Percentiles rank a stretch among this genome's conserved stretches.
Conservation (phyloP, 192 early-diverging fungal genomes). For the Radiomyces spectabilis region DNA sequence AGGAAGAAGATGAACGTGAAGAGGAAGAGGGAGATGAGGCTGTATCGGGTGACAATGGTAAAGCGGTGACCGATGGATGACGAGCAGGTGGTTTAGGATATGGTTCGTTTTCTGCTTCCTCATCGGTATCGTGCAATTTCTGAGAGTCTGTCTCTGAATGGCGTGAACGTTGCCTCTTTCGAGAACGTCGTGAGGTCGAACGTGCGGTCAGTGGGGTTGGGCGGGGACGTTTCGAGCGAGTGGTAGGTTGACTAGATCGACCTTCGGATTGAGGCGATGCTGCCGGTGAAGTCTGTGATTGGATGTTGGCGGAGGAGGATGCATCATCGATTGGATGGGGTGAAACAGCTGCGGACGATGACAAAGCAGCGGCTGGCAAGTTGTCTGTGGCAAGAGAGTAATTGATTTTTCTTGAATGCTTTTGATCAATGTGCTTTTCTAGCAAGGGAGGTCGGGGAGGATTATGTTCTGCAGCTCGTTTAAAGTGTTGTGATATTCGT, state of each 20-base stretch:
- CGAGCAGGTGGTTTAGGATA: no score
- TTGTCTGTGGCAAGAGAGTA: conserved; percentile 56
- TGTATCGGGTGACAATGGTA: no score
- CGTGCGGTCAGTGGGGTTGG: neutral
- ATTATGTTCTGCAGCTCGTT: conserved; percentile 67
- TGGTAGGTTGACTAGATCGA: neutral
- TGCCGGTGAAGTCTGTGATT: neutral
- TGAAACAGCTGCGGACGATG: neutral
- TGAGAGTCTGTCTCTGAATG: no score
- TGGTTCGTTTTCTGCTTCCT: no score
- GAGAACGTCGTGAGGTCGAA: no score
- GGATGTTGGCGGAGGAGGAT: neutral
- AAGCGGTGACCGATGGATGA: no score
- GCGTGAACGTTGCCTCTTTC: no score
- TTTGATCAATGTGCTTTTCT: conserved; percentile 60
- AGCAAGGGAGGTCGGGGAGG: conserved; percentile 67
- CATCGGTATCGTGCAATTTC: no score
- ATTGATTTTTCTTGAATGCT: conserved; percentile 64
- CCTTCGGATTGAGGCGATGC: neutral
- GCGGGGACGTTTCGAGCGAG: neutral
- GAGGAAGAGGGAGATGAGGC: no score
- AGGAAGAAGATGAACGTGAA: no score
- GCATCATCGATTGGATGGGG: neutral
- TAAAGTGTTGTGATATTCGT: conserved; percentile 85
- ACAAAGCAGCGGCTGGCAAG: neutral